Conservation (phyloP, 345 rosid species). For the Ceriops decandra region DNA sequence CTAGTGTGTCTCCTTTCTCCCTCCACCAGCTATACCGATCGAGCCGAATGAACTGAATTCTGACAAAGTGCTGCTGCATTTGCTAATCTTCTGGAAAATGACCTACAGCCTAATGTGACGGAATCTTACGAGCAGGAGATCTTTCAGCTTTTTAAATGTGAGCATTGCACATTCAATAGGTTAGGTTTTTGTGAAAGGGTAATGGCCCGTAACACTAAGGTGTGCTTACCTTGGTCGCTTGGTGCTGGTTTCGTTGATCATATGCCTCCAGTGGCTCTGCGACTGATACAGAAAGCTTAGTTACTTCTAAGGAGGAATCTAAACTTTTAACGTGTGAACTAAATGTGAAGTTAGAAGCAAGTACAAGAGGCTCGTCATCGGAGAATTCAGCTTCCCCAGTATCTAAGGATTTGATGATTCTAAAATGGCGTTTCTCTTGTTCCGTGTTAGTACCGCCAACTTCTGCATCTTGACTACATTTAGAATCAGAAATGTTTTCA, state of each 20-base stretch:
- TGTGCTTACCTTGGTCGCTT: conserved; percentile 33
- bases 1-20: conserved; percentile 19
- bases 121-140: too few relatives aligned
- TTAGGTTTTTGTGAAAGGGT: too few relatives aligned
- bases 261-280: conserved; percentile 81
- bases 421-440: conserved; percentile 12
- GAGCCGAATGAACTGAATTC: conserved; percentile 1
- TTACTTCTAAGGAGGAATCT: not conserved
- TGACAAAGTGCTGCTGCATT: conserved; percentile 11
- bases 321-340: not conserved
- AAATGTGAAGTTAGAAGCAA: conserved; percentile 17
- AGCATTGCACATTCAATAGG: too few relatives aligned
- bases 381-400: conserved; percentile 50
- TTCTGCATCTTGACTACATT: conserved; percentile 32
- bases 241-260: conserved; percentile 46
- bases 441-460: conserved; percentile 29
- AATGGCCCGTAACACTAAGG: too few relatives aligned
- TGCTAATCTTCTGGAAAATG: conserved; percentile 2
- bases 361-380: conserved; percentile 94
- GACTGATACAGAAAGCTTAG: conserved; percentile 12
- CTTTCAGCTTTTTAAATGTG: too few relatives aligned
- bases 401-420: conserved; percentile 9
- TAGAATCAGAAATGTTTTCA: conserved; percentile 39
- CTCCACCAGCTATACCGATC: not conserved
- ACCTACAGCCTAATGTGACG: too few relatives aligned